phyloP scores from a whole-genome alignment of 2,329 filamentous ascomycete genomes.

The Rhinocladiella similis region DNA sequence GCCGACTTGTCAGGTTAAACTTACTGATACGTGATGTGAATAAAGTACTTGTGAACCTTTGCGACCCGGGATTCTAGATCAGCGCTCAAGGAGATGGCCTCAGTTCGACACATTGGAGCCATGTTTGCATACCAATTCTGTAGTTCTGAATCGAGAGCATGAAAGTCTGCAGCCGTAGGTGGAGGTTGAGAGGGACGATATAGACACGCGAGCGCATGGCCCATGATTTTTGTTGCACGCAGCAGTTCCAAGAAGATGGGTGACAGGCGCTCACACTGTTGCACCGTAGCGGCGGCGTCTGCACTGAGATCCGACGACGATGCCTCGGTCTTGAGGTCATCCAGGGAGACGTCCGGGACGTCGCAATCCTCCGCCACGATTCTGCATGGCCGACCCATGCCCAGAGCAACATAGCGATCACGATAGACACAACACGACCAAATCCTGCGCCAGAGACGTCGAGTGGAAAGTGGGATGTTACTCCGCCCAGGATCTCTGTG shows the following conservation, averaged over 20 bases:
- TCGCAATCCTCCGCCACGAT: slow-evolving; percentile 94
- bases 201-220: background rate
- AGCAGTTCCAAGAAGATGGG: background rate
- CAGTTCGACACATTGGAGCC: slow-evolving; percentile 7
- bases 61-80: background rate
- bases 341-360: slow-evolving; percentile 56
- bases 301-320: background rate
- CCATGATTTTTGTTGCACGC: background rate
- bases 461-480: slow-evolving; percentile 20
- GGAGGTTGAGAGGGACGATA: background rate
- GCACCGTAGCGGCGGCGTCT: background rate
- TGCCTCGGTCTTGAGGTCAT: background rate
- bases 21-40: slow-evolving; percentile 14
- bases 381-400: slow-evolving; percentile 86
- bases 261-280: background rate
- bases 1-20: background rate
- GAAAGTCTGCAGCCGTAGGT: background rate
- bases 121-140: slow-evolving; percentile 2
- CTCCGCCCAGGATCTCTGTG: slow-evolving; percentile 65
- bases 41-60: slow-evolving; percentile 9
- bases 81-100: background rate
- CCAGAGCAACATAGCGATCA: slow-evolving; percentile 85
- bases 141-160: slow-evolving; percentile 5
- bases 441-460: slow-evolving; percentile 85
- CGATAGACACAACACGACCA: slow-evolving; percentile 99